Base-by-base conservation (phyloP, 768 basidiomycete species). In the Rhodotorula taiwanensis region DNA sequence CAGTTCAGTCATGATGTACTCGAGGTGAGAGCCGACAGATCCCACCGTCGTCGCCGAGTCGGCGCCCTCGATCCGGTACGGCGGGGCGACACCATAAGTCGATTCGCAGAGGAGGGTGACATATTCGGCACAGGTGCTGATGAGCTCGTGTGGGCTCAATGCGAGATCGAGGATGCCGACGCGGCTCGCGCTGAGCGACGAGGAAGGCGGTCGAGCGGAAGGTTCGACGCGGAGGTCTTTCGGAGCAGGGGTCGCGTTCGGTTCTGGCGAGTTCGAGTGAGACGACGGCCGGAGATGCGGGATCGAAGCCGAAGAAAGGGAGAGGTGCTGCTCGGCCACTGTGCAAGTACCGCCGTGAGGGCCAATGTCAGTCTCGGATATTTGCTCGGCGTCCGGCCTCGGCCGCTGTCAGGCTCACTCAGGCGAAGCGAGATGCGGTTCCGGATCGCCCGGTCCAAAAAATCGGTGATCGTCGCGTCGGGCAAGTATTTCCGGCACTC, bases 1-100 rank as follows among this genome's bases (percentile, higher is more conserved):
- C 44, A 93, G 83, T 75, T 93, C 90, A 4, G 90, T 93, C 57
- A 91, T 77, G 70, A 91, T 88, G 74, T 92, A 93, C 74, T 93
- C 90, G 41, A 93, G 80, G 74, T 93, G 91, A 2, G 89, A 86
- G 5, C 91, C 89, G 43, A 92, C 83, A 72, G 89, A 90, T 30
- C 89, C 89, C 71, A 45, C 44, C 44, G 43, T 10, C 23, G 51
- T 31, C 84, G 13, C 81, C 62, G 86, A 82, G 41, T 77, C 74
- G 56, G 83, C 79, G 1, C 90, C 90, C 61, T 91, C 85, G 47
- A 93, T 80, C 2, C 83, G 67, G 58, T 91, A 79, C 33, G 78
- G 63, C 1, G 90, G 90, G 31, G 81, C 80, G 4, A 81, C 78
- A 9, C 90, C 90, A 16, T 91, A 80, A 0, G 88, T 89, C 31